Percentiles rank a stretch among this genome's conserved stretches.
phyloP scores from a whole-genome alignment of 2,329 filamentous ascomycete species.

The Penicillium verrucosum region DNA sequence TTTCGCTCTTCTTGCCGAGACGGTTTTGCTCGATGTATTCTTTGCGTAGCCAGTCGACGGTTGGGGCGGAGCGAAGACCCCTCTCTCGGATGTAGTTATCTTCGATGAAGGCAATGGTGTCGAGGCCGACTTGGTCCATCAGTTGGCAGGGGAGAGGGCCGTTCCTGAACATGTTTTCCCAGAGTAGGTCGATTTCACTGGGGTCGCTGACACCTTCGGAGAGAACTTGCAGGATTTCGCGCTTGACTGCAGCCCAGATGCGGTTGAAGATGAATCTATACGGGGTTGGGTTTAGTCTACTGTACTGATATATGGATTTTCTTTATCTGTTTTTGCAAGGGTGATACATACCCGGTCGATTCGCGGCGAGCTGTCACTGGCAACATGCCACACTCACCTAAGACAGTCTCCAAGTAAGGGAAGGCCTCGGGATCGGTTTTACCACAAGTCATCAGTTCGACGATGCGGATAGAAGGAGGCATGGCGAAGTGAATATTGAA shows the following conservation, averaged over 20 bases:
- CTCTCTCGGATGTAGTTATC: conserved; percentile 53
- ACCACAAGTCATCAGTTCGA: conserved; percentile 55
- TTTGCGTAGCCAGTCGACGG: conserved; percentile 46
- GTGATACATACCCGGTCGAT: conserved; percentile 42
- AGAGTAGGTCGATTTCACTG: conserved; percentile 47
- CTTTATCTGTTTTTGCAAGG: background rate
- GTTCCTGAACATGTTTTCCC: conserved; percentile 37
- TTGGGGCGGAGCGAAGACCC: conserved; percentile 34
- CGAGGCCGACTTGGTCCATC: conserved; percentile 53
- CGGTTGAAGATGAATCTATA: conserved; percentile 53
- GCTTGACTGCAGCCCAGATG: conserved; percentile 56
- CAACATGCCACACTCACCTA: conserved; percentile 41
- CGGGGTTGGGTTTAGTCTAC: background rate
- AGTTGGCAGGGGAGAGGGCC: conserved; percentile 31
- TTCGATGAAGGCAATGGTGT: conserved; percentile 54
- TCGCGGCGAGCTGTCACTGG: conserved; percentile 47
- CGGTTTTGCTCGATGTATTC: conserved; percentile 48
- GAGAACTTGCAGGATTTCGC: conserved; percentile 50
- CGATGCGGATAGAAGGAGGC: conserved; percentile 43
- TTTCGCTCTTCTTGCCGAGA: conserved; percentile 38
- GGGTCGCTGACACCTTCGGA: conserved; percentile 50
- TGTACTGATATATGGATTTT: background rate
- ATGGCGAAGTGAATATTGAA: conserved; percentile 54
- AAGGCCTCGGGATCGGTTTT: conserved; percentile 46
- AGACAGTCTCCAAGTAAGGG: conserved; percentile 41